Percentiles rank a stretch among this genome's conserved stretches.
These are phyloP conservation scores for Helotiales sp. DNA, from an alignment of 2,329 filamentous ascomycete genomes.

Conservation along the genomic window DNA sequence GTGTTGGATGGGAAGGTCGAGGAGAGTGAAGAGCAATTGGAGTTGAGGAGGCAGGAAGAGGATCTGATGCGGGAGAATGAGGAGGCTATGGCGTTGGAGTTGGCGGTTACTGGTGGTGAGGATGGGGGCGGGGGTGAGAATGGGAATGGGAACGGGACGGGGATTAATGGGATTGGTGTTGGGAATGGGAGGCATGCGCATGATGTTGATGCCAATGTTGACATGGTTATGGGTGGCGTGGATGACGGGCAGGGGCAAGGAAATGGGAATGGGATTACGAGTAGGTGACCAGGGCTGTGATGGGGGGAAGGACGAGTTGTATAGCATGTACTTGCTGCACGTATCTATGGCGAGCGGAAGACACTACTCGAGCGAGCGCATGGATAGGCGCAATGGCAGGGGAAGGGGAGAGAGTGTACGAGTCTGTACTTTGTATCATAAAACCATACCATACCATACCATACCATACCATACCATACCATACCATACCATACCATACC, in stretches of 20 bases:
- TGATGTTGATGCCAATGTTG: not conserved
- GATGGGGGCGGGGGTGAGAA: not conserved
- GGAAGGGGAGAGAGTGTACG: not conserved
- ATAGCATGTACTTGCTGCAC: not conserved
- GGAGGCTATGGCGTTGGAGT: conserved; percentile 39
- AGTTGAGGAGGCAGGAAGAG: conserved; percentile 38
- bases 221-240: not conserved
- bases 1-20: not conserved
- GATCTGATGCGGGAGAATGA: conserved; percentile 42
- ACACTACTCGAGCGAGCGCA: not conserved
- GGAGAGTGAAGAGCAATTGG: conserved; percentile 30
- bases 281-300: not conserved
- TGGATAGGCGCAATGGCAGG: not conserved
- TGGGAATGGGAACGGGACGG: not conserved
- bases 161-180: not conserved
- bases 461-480: not conserved
- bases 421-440: conserved; percentile 7
- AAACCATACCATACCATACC: not conserved
- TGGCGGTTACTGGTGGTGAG: conserved; percentile 25
- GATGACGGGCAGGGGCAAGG: not conserved
- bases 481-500: not conserved
- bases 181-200: not conserved
- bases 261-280: not conserved
- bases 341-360: not conserved
- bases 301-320: no score